Percentiles rank a stretch among this genome's conserved stretches.
phyloP scores from a whole-genome alignment of 768 basidiomycete genomes.

The Candolleomyces efflorescens region DNA sequence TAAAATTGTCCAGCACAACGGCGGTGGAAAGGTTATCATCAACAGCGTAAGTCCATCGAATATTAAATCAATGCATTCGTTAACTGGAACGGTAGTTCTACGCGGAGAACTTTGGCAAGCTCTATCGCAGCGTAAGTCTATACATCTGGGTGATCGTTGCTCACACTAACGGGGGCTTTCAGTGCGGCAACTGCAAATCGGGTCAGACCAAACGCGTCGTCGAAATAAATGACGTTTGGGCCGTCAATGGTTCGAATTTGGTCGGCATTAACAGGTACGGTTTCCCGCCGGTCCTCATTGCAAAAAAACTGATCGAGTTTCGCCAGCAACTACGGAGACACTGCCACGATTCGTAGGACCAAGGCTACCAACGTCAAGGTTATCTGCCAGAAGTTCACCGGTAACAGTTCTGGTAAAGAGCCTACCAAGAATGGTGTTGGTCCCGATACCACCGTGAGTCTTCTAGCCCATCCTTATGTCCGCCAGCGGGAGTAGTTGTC shows the following conservation, averaged over 20 bases:
- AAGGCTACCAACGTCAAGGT: conserved; percentile 24
- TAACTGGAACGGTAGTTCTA: conserved; percentile 26
- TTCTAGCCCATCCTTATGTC: not conserved
- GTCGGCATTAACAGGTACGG: conserved; percentile 31
- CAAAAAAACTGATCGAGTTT: not conserved
- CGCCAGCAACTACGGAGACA: conserved; percentile 32
- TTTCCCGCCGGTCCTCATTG: not conserved
- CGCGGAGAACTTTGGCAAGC: conserved; percentile 35
- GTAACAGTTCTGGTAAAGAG: conserved; percentile 27
- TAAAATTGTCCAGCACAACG: conserved; percentile 36
- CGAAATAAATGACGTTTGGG: conserved; percentile 31
- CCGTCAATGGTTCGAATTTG: conserved; percentile 25
- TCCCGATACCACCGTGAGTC: conserved; percentile 26
- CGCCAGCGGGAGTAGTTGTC: too few relatives aligned
- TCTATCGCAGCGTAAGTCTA: conserved; percentile 25
- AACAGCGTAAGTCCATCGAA: conserved; percentile 25
- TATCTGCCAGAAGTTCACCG: conserved; percentile 29
- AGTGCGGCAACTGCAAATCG: conserved; percentile 31
- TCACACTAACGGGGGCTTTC: not conserved
- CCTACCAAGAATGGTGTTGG: conserved; percentile 25
- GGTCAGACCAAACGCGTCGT: conserved; percentile 26
- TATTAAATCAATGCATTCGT: not conserved
- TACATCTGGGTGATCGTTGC: not conserved
- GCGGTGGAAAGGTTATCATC: conserved; percentile 29
- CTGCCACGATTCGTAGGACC: conserved; percentile 28